These are phyloP conservation scores for Ganoderma resinaceum DNA, from an alignment of 1,284 basidiomycete genomes.

Conservation along the genomic window DNA sequence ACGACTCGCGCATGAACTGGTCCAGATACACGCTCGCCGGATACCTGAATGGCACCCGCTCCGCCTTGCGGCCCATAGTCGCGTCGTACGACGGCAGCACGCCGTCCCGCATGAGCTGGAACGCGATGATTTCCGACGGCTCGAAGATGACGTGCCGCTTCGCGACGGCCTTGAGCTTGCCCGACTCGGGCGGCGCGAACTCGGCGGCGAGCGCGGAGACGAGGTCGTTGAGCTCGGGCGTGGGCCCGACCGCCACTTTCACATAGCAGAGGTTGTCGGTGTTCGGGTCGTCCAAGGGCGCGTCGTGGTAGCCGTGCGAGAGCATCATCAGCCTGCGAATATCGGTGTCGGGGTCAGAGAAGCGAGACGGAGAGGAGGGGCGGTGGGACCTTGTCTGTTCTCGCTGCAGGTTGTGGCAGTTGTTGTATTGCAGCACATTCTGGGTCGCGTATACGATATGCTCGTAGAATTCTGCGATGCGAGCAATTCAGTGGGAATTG, in stretches of 20 bases:
- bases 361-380: neutral
- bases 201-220: constrained; percentile 61
- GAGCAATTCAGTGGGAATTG: neutral
- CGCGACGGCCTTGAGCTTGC: constrained; percentile 17
- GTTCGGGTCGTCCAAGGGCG: constrained; percentile 41
- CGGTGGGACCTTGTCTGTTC: constrained; percentile 38
- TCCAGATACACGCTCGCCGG: constrained; percentile 74
- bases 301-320: constrained; percentile 45
- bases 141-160: constrained; percentile 60
- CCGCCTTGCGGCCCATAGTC: constrained; percentile 35
- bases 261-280: constrained; percentile 46
- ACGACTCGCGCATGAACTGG: constrained; percentile 68
- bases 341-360: neutral
- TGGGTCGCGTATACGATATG: constrained; percentile 46
- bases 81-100: constrained; percentile 36
- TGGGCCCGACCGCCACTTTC: constrained; percentile 47
- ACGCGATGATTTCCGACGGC: constrained; percentile 67
- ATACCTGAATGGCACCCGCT: constrained; percentile 60
- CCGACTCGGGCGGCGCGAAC: constrained; percentile 43
- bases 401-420: constrained; percentile 18
- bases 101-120: constrained; percentile 52
- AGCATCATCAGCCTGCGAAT: constrained; percentile 50
- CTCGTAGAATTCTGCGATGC: constrained; percentile 45
- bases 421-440: constrained; percentile 31
- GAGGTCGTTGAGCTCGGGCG: constrained; percentile 57